Percentiles rank a stretch among this genome's conserved stretches.
Conservation (phyloP, 2,329 filamentous ascomycete species). For the Hymenoscyphus fructigenus region DNA sequence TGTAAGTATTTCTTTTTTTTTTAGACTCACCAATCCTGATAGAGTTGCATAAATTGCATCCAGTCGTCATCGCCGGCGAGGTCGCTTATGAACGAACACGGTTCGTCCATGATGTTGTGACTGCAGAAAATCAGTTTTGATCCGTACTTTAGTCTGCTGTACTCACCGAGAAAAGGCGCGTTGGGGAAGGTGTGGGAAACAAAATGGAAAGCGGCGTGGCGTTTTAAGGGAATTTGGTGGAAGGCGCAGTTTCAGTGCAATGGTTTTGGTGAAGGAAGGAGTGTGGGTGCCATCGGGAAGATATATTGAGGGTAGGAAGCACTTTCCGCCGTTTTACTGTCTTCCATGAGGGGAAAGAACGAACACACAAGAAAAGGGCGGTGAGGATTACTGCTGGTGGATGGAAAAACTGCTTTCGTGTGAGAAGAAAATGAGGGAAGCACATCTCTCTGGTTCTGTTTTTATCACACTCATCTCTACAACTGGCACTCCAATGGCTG, state of each 20-base stretch:
- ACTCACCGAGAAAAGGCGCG: not conserved
- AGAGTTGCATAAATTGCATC: not conserved
- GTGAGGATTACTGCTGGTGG: not conserved
- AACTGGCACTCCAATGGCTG: no score
- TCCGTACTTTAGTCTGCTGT: not conserved
- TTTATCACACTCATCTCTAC: no score
- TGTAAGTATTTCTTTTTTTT: conserved; percentile 6
- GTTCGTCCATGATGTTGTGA: not conserved
- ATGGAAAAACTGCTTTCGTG: no score
- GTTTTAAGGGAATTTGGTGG: not conserved
- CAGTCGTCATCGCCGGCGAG: not conserved
- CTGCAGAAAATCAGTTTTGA: not conserved
- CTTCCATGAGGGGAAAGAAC: not conserved
- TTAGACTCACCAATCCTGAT: not conserved
- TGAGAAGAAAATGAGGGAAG: no score
- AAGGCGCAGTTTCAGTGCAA: not conserved
- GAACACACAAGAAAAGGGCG: not conserved
- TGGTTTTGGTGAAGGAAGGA: not conserved
- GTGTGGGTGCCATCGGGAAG: not conserved
- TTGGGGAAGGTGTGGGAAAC: not conserved
- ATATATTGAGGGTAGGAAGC: not conserved
- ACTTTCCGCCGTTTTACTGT: not conserved
- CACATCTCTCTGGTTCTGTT: no score
- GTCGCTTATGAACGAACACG: not conserved
- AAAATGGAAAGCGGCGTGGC: not conserved